These are phyloP conservation scores for Boletus speciosus DNA, from an alignment of 768 basidiomycete genomes.

Conservation along the genomic window DNA sequence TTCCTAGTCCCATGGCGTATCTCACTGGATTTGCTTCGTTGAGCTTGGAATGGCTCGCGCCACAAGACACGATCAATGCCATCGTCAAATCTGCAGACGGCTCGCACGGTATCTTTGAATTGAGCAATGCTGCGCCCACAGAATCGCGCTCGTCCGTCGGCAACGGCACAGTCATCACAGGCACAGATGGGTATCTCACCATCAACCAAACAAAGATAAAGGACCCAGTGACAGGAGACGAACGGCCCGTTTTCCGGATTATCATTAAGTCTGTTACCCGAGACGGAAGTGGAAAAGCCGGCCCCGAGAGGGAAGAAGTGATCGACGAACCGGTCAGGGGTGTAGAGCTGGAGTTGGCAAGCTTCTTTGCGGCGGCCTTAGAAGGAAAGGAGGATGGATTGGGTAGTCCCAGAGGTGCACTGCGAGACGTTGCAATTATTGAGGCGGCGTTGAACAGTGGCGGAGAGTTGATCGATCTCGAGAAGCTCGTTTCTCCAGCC, in stretches of 20 bases:
- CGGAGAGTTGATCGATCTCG: conserved; percentile 58
- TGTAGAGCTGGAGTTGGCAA: conserved; percentile 52
- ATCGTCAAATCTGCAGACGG: conserved; percentile 46
- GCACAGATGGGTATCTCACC: conserved; percentile 59
- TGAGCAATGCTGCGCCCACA: conserved; percentile 61
- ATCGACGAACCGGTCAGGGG: conserved; percentile 50
- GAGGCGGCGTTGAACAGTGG: conserved; percentile 70
- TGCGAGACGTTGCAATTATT: conserved; percentile 77
- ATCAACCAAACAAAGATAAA: conserved; percentile 33
- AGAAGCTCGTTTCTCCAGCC: conserved; percentile 26
- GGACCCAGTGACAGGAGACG: conserved; percentile 23
- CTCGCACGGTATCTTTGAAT: conserved; percentile 56
- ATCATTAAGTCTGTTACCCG: conserved; percentile 34
- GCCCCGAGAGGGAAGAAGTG: conserved; percentile 39
- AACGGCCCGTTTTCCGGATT: conserved; percentile 34
- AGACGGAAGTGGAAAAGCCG: conserved; percentile 16
- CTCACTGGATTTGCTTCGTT: conserved; percentile 66
- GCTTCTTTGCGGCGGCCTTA: conserved; percentile 55
- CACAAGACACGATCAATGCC: conserved; percentile 75
- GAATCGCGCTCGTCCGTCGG: conserved; percentile 32
- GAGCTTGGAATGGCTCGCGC: conserved; percentile 67
- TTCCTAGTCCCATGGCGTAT: conserved; percentile 48
- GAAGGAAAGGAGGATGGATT: conserved; percentile 48
- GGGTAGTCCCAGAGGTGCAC: conserved; percentile 59
- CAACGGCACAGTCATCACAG: conserved; percentile 48